A percentile compares a stretch with the other conserved stretches of the same genome.
These are phyloP conservation scores for Ascochyta lentis DNA, from an alignment of 2,329 filamentous ascomycete species.

Conservation along the genomic window DNA sequence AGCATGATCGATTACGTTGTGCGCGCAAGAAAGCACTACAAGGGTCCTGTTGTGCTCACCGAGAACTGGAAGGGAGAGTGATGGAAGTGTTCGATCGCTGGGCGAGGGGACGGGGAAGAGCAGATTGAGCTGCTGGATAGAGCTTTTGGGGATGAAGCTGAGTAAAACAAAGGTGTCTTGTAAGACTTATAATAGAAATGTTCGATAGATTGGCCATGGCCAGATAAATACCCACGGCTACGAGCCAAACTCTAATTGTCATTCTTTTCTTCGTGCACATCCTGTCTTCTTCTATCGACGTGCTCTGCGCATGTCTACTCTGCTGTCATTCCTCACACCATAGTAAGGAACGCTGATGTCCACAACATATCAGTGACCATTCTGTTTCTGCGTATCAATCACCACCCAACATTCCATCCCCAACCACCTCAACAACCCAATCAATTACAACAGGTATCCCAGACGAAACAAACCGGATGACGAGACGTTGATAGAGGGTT, in stretches of 20 bases:
- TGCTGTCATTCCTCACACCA: no score
- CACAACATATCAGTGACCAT: no score
- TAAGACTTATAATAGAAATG: conserved; percentile 8
- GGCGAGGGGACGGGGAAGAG: not conserved
- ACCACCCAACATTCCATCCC: not conserved
- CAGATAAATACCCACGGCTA: conserved; percentile 8
- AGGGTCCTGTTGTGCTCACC: conserved; percentile 40
- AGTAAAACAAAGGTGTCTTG: conserved; percentile 2
- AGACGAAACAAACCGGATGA: not conserved
- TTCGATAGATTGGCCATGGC: conserved; percentile 1
- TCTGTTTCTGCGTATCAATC: not conserved
- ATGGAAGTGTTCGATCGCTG: conserved; percentile 7
- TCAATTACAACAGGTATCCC: not conserved
- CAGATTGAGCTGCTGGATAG: conserved; percentile 4
- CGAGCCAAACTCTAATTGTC: not conserved
- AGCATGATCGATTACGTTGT: conserved; percentile 39
- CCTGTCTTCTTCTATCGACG: no score
- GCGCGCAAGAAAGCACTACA: conserved; percentile 42
- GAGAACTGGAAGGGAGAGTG: conserved; percentile 34
- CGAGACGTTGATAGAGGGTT: not conserved
- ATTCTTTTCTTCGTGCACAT: not conserved
- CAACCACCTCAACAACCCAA: not conserved
- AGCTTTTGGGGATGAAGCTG: not conserved
- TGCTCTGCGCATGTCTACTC: no score
- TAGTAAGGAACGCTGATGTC: no score